These are phyloP conservation scores for Lactuca saligna DNA, from an alignment of 129 eudicot species.

Conservation along the genomic window DNA sequence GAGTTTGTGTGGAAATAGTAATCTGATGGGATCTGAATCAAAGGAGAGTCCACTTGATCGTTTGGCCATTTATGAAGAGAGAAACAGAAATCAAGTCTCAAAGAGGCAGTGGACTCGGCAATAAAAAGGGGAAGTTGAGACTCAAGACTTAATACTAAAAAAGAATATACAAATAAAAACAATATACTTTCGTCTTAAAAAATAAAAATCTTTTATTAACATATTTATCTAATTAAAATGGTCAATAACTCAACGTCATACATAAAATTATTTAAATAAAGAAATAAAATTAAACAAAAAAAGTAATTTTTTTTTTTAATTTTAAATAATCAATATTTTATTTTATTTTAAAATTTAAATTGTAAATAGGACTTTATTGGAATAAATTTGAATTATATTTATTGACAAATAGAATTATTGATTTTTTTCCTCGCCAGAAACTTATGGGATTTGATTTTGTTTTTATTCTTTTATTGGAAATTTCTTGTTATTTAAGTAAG, in stretches of 20 bases:
- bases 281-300: not conserved
- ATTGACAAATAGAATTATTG: too few species aligned
- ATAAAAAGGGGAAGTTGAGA: conserved; percentile 49
- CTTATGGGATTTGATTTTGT: conserved; percentile 24
- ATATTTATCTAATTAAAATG: not conserved
- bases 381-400: too few species aligned
- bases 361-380: too few species aligned
- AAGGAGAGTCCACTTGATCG: conserved; percentile 74
- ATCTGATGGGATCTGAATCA: conserved; percentile 60
- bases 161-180: not conserved
- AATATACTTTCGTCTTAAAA: not conserved
- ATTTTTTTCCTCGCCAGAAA: not conserved
- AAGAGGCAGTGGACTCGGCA: conserved; percentile 66
- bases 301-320: too few species aligned
- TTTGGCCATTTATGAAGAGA: conserved; percentile 54
- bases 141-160: conserved; percentile 43
- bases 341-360: too few species aligned
- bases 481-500: conserved; percentile 27
- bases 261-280: not conserved
- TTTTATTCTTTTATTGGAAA: conserved; percentile 3
- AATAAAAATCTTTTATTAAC: not conserved
- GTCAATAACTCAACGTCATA: not conserved
- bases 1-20: conserved; percentile 28
- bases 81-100: conserved; percentile 39
- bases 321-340: too few species aligned